These are phyloP conservation scores for Neurospora sp. DNA, from an alignment of 495 filamentous ascomycete species.

Conservation along the genomic window DNA sequence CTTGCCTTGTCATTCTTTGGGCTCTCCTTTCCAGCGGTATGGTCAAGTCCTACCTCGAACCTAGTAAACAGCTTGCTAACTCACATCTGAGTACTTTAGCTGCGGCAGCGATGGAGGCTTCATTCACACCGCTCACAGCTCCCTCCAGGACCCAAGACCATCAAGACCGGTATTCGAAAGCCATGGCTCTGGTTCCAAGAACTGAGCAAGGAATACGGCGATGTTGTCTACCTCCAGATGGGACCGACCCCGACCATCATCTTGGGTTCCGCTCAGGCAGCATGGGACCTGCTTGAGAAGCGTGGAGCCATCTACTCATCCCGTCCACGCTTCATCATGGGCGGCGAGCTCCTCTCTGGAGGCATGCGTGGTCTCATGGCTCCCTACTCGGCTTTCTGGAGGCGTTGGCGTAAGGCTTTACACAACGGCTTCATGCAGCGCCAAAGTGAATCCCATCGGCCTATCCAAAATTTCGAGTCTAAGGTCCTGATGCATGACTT, in stretches of 20 bases:
- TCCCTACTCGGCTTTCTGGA: conserved; percentile 42
- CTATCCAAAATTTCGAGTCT: conserved; percentile 45
- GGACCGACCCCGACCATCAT: conserved; percentile 54
- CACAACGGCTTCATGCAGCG: conserved; percentile 46
- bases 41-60: background rate
- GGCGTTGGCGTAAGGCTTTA: conserved; percentile 45
- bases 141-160: conserved; percentile 22
- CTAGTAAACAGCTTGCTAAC: background rate
- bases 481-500: conserved; percentile 40
- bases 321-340: conserved; percentile 38
- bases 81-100: background rate
- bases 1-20: background rate
- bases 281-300: conserved; percentile 44
- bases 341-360: conserved; percentile 41
- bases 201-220: conserved; percentile 43
- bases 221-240: conserved; percentile 54
- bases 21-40: background rate
- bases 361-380: conserved; percentile 40
- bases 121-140: conserved; percentile 22
- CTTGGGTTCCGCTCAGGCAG: conserved; percentile 51
- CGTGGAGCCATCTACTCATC: conserved; percentile 42
- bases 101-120: conserved; percentile 22
- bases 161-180: conserved; percentile 29
- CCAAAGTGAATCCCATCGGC: conserved; percentile 43
- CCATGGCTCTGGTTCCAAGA: conserved; percentile 53